These are phyloP conservation scores for Venturia oleaginea DNA, from an alignment of 2,329 filamentous ascomycete species.

Conservation along the genomic window DNA sequence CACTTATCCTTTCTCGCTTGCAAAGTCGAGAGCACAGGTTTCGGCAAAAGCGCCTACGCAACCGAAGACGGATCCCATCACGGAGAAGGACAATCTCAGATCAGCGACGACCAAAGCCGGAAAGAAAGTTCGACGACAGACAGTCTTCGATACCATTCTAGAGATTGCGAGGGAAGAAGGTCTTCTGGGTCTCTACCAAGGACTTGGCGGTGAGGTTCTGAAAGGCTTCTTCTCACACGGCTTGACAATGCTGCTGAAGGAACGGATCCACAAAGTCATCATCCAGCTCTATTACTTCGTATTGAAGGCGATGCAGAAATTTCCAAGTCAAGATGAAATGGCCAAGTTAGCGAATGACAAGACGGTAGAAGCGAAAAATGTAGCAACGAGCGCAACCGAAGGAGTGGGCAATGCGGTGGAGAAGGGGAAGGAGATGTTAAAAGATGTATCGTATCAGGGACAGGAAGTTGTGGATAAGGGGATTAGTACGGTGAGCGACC, in stretches of 20 bases:
- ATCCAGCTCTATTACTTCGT: constrained; percentile 62
- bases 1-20: constrained; percentile 79
- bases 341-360: constrained; percentile 21
- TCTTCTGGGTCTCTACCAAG: constrained; percentile 60
- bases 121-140: constrained; percentile 29
- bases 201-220: constrained; percentile 64
- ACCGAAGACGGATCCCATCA: constrained; percentile 16
- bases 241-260: constrained; percentile 79
- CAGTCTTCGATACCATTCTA: constrained; percentile 55
- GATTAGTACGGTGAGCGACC: neutral
- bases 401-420: constrained; percentile 11
- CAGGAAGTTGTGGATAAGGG: constrained; percentile 11
- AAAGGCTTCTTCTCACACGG: constrained; percentile 83
- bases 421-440: neutral
- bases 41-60: constrained; percentile 28
- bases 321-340: constrained; percentile 32
- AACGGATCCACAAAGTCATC: constrained; percentile 62
- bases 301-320: constrained; percentile 38
- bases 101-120: constrained; percentile 16
- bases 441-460: constrained; percentile 6
- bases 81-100: constrained; percentile 8
- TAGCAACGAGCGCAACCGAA: neutral
- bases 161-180: constrained; percentile 56
- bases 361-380: constrained; percentile 13
- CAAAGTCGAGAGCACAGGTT: constrained; percentile 71